Base-by-base conservation (phyloP, 441 rosid genomes). In the Hura crepitans region DNA sequence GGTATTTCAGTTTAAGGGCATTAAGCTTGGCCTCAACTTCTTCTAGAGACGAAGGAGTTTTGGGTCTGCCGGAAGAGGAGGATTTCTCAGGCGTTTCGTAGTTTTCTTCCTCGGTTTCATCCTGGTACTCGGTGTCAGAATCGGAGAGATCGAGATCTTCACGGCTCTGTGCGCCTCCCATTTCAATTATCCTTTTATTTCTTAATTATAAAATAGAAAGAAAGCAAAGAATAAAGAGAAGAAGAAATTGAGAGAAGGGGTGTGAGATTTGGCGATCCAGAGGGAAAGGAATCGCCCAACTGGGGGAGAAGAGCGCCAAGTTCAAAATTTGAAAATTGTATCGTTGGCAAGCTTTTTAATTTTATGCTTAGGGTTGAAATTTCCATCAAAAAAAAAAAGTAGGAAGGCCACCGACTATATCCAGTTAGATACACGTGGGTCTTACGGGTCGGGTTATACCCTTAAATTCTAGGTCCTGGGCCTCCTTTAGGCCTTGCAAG, bases 81-180 rank as follows among this genome's bases (percentile, higher is more conserved):
- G 84, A 78, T 31, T 75, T 75, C n/a, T 76, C 81, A 1, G 92
- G 89, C 14, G 89, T 76, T 54, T 85, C 83, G 66, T 82, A 87
- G 63, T 56, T 79, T 28, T 81, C 95, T 31, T 81, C 84, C 45
- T 78, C 85, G 33, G 73, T 75, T 43, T 80, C 81, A 57, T 85
- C 77, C 6, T 75, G 73, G 65, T 68, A 62, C 35, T 84, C 92
- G 18, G 82, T 84, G 33, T 90, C 99, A 0, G 89, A 89, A 75
- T 89, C 93, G 14, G 91, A 84, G 65, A 88, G 75, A 53, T 85
- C 91, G 17, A 89, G 84, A 69, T 95, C 93, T 65, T 88, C 91
- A 39, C 87, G 95, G 81, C 98, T 95, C 49, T 92, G 93, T 59
- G 87, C 33, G 20, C 74, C 89, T 59, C 98, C 98, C 98, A 95